phyloP scores from a whole-genome alignment of 1,284 basidiomycete genomes.

The Thecaphora frezii region DNA sequence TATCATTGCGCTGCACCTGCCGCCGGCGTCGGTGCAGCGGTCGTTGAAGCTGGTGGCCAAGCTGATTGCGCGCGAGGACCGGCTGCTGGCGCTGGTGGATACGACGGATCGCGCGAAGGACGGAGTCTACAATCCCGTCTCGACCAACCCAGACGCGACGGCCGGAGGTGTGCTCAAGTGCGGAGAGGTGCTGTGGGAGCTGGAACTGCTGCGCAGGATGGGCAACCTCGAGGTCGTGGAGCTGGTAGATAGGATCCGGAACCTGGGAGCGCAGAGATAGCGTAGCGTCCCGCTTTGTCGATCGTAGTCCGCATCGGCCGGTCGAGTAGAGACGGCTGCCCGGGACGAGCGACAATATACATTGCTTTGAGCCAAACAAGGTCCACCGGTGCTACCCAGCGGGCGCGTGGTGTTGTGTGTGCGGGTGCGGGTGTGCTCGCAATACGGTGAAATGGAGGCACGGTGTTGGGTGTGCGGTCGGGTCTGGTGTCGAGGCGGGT shows the following conservation, averaged over 20 bases:
- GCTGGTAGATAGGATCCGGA: not conserved
- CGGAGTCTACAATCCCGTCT: slow-evolving; percentile 8
- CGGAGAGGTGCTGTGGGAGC: slow-evolving; percentile 1
- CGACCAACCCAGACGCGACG: not conserved
- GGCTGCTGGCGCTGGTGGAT: slow-evolving; percentile 20
- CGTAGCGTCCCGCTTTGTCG: no score
- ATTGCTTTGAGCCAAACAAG: no score
- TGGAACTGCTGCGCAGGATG: not conserved
- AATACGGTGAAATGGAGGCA: no score
- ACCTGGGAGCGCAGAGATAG: not conserved
- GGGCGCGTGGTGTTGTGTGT: no score
- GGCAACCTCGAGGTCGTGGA: not conserved
- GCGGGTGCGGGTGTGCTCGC: no score
- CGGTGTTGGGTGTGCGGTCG: no score
- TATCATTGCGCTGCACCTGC: slow-evolving; percentile 17
- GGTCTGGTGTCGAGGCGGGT: no score
- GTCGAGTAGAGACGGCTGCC: no score
- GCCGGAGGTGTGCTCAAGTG: not conserved
- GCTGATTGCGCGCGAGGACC: slow-evolving; percentile 15
- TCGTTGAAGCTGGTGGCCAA: slow-evolving; percentile 8
- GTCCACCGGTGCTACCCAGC: no score
- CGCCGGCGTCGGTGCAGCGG: not conserved
- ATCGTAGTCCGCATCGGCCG: no score
- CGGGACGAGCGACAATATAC: no score
- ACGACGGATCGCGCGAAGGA: slow-evolving; percentile 18